Evolutionary conservation across 441 rosid genomes (phyloP).

Genomic region (Pelargonium cotyledonis): DNA sequence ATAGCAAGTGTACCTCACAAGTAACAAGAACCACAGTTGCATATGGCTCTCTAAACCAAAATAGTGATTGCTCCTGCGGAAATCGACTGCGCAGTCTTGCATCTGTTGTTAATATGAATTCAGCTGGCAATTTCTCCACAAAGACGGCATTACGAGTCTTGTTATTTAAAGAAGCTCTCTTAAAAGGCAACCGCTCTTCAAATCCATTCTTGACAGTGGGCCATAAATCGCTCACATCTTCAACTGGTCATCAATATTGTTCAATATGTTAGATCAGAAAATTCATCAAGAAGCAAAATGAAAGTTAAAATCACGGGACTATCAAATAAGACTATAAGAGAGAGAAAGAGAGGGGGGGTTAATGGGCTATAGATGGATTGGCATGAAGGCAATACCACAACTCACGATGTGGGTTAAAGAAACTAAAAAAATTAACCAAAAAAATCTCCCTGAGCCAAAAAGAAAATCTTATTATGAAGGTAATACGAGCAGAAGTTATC

Average conservation of each 20-base stretch:
- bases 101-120: conserved; percentile 86
- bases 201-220: conserved; percentile 64
- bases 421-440: not conserved
- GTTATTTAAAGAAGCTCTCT: conserved; percentile 73
- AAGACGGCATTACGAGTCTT: conserved; percentile 78
- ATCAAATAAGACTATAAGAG: not conserved
- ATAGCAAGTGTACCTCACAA: conserved; percentile 70
- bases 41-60: conserved; percentile 94
- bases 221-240: conserved; percentile 96
- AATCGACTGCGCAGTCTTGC: conserved; percentile 88
- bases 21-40: conserved; percentile 90
- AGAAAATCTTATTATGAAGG: not conserved
- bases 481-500: not conserved
- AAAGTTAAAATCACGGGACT: not conserved
- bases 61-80: conserved; percentile 79
- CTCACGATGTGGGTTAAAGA: not conserved
- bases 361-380: not conserved
- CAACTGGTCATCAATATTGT: conserved; percentile 42
- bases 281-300: not conserved
- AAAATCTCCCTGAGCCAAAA: not conserved
- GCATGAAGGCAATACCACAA: not conserved
- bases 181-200: conserved; percentile 65
- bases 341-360: not conserved
- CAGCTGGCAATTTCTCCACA: conserved; percentile 74
- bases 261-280: conserved; percentile 19